A percentile compares a stretch with the other conserved stretches of the same genome.
These are phyloP conservation scores for Madurella mycetomatis DNA, from an alignment of 2,329 filamentous ascomycete genomes.

Conservation along the genomic window DNA sequence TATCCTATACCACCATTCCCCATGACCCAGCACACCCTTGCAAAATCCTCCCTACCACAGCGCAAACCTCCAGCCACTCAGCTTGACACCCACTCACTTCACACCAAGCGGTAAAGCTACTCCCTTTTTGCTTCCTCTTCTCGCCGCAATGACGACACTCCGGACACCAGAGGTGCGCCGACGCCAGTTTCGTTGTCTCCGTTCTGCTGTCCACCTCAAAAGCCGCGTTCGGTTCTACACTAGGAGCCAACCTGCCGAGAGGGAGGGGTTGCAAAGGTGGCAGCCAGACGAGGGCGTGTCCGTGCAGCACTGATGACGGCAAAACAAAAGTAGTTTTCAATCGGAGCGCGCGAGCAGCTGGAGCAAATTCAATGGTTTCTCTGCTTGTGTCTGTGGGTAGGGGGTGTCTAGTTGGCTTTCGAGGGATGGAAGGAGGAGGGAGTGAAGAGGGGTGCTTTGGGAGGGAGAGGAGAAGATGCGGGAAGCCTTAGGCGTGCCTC, in stretches of 20 bases:
- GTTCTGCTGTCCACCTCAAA: neutral
- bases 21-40: constrained; percentile 4
- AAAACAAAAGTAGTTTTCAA: constrained; percentile 37
- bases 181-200: constrained; percentile 2
- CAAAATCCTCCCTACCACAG: neutral
- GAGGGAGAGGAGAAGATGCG: constrained; percentile 4
- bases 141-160: constrained; percentile 17
- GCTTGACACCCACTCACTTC: neutral
- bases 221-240: no score
- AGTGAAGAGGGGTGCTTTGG: no score
- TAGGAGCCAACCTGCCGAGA: no score
- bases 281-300: constrained; percentile 1
- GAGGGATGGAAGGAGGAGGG: constrained; percentile 2
- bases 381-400: neutral
- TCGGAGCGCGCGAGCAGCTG: constrained; percentile 29
- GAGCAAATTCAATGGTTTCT: neutral
- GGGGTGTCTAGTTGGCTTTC: neutral
- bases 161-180: constrained; percentile 19
- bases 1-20: neutral
- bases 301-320: constrained; percentile 27
- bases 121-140: neutral
- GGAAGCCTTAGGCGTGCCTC: constrained; percentile 4
- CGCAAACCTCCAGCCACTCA: neutral
- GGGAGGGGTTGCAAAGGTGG: neutral
- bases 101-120: neutral